phyloP scores from a whole-genome alignment of 257 asterid species.

The Solanum medicagineum region DNA sequence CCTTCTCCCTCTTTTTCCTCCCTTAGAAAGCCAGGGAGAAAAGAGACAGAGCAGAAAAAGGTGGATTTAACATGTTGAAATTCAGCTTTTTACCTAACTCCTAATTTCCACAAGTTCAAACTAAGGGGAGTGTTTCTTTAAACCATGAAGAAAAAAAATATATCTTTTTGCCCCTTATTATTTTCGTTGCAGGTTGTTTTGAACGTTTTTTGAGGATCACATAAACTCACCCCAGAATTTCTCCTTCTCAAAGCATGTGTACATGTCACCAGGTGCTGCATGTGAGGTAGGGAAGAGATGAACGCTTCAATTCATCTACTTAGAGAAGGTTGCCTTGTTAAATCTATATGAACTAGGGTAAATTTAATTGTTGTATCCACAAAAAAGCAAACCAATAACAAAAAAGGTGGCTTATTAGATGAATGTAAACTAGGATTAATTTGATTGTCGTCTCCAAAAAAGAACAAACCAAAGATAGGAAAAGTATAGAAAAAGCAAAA shows the following conservation, averaged over 20 bases:
- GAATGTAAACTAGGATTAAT: neutral
- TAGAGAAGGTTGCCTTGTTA: neutral
- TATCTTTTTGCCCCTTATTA: neutral
- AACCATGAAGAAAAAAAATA: neutral
- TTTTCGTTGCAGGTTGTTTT: neutral
- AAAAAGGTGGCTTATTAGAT: neutral
- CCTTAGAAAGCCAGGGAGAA: neutral
- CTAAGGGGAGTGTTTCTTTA: neutral
- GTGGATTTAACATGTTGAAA: neutral
- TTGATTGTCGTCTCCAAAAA: neutral
- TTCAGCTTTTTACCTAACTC: neutral
- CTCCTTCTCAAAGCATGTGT: neutral
- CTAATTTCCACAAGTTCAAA: neutral
- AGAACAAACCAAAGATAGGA: neutral
- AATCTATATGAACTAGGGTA: neutral
- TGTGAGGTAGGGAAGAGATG: neutral
- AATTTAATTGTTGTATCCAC: neutral
- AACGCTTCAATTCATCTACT: neutral
- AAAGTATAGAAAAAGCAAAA: neutral
- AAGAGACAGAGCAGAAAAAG: neutral
- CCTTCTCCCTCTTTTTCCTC: neutral
- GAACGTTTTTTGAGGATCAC: neutral
- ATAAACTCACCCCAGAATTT: neutral
- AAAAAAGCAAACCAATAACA: neutral
- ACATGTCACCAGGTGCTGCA: neutral